Evolutionary conservation across 768 basidiomycete genomes (phyloP).

Genomic region (Lentinula guzmanii): DNA sequence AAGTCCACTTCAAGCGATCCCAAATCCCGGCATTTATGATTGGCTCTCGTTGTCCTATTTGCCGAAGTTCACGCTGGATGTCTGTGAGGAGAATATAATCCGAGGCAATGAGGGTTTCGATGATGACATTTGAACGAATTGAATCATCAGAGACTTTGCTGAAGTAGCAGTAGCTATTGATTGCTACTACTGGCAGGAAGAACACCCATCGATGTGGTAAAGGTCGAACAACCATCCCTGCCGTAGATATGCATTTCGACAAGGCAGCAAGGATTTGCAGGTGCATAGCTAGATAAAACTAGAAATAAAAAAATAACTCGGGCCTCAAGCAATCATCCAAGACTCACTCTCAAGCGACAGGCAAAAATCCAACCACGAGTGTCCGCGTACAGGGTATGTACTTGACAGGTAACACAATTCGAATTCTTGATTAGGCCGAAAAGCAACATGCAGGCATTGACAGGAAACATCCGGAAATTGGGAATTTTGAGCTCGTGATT

Average conservation of each 20-base stretch:
- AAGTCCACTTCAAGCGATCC: slow-evolving; percentile 10
- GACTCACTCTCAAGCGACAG: no score
- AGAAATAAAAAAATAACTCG: no score
- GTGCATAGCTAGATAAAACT: no score
- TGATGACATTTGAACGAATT: neutral
- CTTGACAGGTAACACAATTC: neutral
- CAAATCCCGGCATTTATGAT: slow-evolving; percentile 7
- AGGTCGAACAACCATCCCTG: slow-evolving; percentile 6
- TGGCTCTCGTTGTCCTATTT: slow-evolving; percentile 7
- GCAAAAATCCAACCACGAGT: no score
- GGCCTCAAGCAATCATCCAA: no score
- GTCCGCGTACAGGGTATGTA: no score
- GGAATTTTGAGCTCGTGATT: no score
- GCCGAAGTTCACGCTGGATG: slow-evolving; percentile 7
- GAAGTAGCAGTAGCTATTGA: slow-evolving; percentile 1
- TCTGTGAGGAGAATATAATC: slow-evolving; percentile 13
- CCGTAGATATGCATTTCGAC: no score
- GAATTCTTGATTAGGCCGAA: neutral
- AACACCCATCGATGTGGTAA: slow-evolving; percentile 10
- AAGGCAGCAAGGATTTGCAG: no score
- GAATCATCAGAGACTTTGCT: neutral
- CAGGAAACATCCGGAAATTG: no score
- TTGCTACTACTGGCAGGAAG: slow-evolving; percentile 3
- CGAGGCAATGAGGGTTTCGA: slow-evolving; percentile 2
- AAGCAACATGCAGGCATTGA: no score